Evolutionary conservation across 2,329 filamentous ascomycete species (phyloP).

Genomic region (Diplocarpon rosae): DNA sequence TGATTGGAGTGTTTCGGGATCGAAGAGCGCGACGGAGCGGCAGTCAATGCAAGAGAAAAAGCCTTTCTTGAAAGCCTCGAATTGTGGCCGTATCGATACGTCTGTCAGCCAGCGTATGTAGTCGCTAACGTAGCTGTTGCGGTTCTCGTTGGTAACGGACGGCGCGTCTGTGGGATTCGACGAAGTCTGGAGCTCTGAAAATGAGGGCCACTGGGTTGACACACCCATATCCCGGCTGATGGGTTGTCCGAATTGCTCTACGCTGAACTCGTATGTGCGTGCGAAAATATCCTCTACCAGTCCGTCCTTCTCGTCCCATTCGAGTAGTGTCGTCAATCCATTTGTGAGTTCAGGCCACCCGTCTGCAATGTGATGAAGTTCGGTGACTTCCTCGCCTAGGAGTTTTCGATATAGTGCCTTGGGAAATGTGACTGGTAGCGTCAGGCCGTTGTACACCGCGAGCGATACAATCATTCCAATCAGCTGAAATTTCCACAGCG

Average conservation of each 20-base stretch:
- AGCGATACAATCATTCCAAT: slow-evolving; percentile 80
- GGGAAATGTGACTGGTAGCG: slow-evolving; percentile 82
- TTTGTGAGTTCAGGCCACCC: slow-evolving; percentile 77
- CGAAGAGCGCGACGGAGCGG: slow-evolving; percentile 60
- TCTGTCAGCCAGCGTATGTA: slow-evolving; percentile 79
- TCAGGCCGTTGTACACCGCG: slow-evolving; percentile 87
- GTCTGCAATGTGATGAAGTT: slow-evolving; percentile 68
- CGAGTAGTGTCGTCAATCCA: slow-evolving; percentile 60
- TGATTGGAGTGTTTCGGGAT: slow-evolving; percentile 56
- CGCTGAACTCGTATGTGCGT: slow-evolving; percentile 78
- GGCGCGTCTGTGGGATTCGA: slow-evolving; percentile 39
- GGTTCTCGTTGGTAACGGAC: slow-evolving; percentile 72
- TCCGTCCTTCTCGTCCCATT: slow-evolving; percentile 66
- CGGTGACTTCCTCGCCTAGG: slow-evolving; percentile 55
- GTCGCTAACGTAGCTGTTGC: slow-evolving; percentile 66
- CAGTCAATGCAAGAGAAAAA: slow-evolving; percentile 66
- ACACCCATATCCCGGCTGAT: slow-evolving; percentile 45
- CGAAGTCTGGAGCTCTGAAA: slow-evolving; percentile 28
- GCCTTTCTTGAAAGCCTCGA: slow-evolving; percentile 67
- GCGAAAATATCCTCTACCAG: slow-evolving; percentile 72
- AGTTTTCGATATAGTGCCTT: slow-evolving; percentile 73
- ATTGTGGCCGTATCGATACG: slow-evolving; percentile 66
- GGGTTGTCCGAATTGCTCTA: slow-evolving; percentile 44
- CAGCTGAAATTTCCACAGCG: slow-evolving; percentile 82
- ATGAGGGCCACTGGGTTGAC: slow-evolving; percentile 41